Evolutionary conservation across 2,329 filamentous ascomycete species (phyloP).

Genomic region (Scedosporium boydii): DNA sequence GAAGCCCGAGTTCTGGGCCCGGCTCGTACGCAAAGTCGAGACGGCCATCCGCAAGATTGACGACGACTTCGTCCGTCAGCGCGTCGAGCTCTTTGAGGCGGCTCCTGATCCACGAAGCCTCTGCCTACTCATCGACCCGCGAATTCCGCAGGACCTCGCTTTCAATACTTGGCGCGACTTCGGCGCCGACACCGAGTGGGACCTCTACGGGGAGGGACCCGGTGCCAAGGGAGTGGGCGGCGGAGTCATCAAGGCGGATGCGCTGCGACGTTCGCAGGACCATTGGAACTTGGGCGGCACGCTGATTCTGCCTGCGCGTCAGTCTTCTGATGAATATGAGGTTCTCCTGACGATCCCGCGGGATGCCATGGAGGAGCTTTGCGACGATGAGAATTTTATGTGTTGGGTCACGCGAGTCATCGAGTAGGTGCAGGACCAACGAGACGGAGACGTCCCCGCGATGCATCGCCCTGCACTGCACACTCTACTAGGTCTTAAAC

Average conservation of each 20-base stretch:
- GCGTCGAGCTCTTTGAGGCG: conserved; percentile 26
- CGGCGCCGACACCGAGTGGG: conserved; percentile 30
- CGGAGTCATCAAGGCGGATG: conserved; percentile 14
- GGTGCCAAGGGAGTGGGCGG: not conserved
- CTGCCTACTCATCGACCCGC: conserved; percentile 29
- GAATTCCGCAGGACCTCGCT: conserved; percentile 26
- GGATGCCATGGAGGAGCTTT: conserved; percentile 19
- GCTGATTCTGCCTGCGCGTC: conserved; percentile 21
- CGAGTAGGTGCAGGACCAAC: not conserved
- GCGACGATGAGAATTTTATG: conserved; percentile 16
- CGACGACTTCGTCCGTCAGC: conserved; percentile 27
- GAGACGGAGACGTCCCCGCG: not conserved
- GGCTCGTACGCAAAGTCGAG: conserved; percentile 20
- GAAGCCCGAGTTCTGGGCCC: conserved; percentile 16
- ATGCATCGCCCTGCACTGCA: too few species aligned
- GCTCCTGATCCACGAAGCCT: conserved; percentile 28
- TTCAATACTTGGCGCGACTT: conserved; percentile 37
- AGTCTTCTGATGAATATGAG: conserved; percentile 16
- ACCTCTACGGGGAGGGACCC: conserved; percentile 12
- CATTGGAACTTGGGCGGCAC: conserved; percentile 20
- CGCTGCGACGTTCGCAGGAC: conserved; percentile 20
- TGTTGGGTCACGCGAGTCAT: conserved; percentile 17
- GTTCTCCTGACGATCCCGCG: conserved; percentile 21
- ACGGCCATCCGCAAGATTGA: conserved; percentile 20
- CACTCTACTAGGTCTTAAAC: too few species aligned